phyloP scores from a whole-genome alignment of 352 stramenopile genomes.

The Blastocystis sp. region DNA sequence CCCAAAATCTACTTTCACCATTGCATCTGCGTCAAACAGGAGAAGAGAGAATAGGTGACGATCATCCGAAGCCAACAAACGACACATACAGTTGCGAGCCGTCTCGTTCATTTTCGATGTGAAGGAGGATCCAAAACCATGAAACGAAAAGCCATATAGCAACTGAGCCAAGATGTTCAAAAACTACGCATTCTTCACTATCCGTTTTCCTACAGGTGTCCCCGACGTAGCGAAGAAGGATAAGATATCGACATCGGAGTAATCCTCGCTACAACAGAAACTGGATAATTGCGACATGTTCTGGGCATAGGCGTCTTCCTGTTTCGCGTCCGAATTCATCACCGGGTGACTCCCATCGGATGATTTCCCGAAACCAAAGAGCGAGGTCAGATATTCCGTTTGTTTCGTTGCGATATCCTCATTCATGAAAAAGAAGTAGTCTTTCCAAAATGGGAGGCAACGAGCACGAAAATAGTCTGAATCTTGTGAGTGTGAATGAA shows the following conservation, averaged over 20 bases:
- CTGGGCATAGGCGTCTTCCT: not conserved
- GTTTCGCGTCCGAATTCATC: slow-evolving; percentile 3
- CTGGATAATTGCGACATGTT: slow-evolving; percentile 20
- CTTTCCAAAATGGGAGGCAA: too few species aligned
- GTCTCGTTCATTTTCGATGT: slow-evolving; percentile 2
- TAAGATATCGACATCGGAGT: not conserved
- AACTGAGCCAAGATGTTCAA: slow-evolving; percentile 43
- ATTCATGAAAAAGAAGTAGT: not conserved
- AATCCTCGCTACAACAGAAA: not conserved
- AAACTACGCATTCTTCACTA: slow-evolving; percentile 1
- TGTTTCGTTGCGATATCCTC: not conserved
- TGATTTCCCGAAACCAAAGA: not conserved
- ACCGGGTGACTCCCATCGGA: not conserved
- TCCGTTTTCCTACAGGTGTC: not conserved
- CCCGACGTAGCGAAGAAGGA: not conserved
- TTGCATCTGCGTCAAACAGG: not conserved
- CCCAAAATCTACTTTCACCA: not conserved
- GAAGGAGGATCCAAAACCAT: not conserved
- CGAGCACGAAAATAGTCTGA: too few species aligned
- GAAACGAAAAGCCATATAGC: slow-evolving; percentile 43
- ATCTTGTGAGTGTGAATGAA: too few species aligned
- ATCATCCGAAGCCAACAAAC: slow-evolving; percentile 3
- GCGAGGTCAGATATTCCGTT: slow-evolving; percentile 14
- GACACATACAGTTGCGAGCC: not conserved
- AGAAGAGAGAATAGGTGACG: slow-evolving; percentile 1